Evolutionary conservation across 2,329 filamentous ascomycete species (phyloP), one percentile per base, ranked within the genome.

Genomic region (Gaeumannomyces tritici): DNA sequence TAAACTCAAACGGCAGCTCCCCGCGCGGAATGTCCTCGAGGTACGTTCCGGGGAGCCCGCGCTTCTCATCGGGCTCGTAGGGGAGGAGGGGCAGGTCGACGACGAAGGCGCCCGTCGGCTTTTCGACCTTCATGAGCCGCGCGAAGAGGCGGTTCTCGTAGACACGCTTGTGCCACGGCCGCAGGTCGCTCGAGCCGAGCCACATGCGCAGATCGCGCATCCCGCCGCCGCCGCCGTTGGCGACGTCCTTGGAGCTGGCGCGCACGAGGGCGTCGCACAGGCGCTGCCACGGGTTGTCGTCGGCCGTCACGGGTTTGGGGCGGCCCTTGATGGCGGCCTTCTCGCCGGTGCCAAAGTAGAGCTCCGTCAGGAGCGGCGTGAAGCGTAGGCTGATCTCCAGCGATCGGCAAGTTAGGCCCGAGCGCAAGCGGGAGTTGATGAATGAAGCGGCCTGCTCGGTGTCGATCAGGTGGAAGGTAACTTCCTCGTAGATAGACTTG

Each of bases 391-490:
- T 67, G 18, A 73, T 60, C 28, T 72, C 70, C 6, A 73, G 18
- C 9, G 66, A 69, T 21, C 68, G 66, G 33, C 65, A 60, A 26
- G 60, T 57, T 3, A 61, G 55, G 29, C 58, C 57, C 15, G 64
- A 59, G 58, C 68, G 68, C 55, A 59, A 60, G 2, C 42, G 21
- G 42, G 18, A n/a, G 5, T 47, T 35, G 33, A 73, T 63, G 60
- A 72, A 73, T 21, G 62, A 60, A 24, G 56, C 59, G 28, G 70
- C 70, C 0, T 65, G 62, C 51, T 55, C 29, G 33, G 65, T 66
- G 59, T 72, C 67, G 62, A 68, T 72, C 56, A 73, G 69, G 64
- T 69, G 64, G 63, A 72, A 72, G 35, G 69, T 73, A 6, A 70
- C 62, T 59, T 60, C 60, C 18, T 59, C 31, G 61, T 69, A 71